A percentile compares a stretch with the other conserved stretches of the same genome.
phyloP scores from a whole-genome alignment of 2,329 filamentous ascomycete species.

The Aspergillaceae sp. region DNA sequence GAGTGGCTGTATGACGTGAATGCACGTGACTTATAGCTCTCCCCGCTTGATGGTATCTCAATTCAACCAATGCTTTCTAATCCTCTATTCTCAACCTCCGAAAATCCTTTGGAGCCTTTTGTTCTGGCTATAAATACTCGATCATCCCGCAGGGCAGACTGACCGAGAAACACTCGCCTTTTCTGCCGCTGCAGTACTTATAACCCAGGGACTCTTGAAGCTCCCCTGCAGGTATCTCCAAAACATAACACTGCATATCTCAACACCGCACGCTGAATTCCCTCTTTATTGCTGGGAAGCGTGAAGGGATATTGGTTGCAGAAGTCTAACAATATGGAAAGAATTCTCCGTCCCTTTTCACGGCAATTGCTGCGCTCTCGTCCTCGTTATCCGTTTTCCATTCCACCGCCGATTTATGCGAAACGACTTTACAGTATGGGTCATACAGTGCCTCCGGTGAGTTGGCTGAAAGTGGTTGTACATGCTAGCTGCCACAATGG shows the following conservation, averaged over 20 bases:
- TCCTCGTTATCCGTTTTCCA: conserved; percentile 27
- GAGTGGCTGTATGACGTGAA: conserved; percentile 6
- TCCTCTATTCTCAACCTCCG: neutral
- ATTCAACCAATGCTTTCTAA: neutral
- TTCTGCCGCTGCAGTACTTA: neutral
- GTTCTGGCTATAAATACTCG: neutral
- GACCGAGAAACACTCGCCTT: neutral
- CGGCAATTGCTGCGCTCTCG: conserved; percentile 28
- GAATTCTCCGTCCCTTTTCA: conserved; percentile 26
- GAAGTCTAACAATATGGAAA: conserved; percentile 20
- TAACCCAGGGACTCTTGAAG: neutral
- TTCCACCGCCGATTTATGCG: conserved; percentile 23
- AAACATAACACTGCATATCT: neutral
- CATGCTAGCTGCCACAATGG: neutral
- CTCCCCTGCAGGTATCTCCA: neutral
- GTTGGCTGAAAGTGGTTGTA: conserved; percentile 2
- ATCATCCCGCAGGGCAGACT: neutral
- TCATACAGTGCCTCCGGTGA: conserved; percentile 33
- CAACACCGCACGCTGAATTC: neutral
- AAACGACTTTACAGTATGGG: conserved; percentile 35
- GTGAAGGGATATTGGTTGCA: neutral
- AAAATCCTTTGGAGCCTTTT: neutral
- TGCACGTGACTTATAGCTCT: conserved; percentile 10
- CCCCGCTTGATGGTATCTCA: conserved; percentile 4
- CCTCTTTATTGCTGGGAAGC: neutral